These are phyloP conservation scores for Podospora pseudocomata DNA, from an alignment of 495 filamentous ascomycete genomes.

Conservation along the genomic window DNA sequence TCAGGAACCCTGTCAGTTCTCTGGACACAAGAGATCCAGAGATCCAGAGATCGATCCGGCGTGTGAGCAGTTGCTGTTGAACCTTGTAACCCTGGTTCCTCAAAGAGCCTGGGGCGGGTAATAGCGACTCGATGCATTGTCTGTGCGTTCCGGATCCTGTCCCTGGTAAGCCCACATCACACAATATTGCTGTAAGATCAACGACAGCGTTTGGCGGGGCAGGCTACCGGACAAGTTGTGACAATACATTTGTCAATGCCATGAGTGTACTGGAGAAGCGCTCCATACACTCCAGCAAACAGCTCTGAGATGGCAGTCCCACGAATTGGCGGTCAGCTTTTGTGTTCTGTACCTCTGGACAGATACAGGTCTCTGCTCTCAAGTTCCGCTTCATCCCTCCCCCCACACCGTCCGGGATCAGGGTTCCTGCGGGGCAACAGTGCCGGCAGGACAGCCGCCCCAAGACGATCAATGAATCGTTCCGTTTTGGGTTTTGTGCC, in stretches of 20 bases:
- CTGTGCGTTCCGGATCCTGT: slow-evolving; percentile 32
- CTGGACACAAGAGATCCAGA: not conserved
- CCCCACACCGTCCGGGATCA: slow-evolving; percentile 30
- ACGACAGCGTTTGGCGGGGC: slow-evolving; percentile 26
- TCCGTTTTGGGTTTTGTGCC: slow-evolving; percentile 15
- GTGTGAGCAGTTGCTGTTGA: slow-evolving; percentile 8
- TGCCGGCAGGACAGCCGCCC: slow-evolving; percentile 3
- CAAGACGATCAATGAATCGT: slow-evolving; percentile 35
- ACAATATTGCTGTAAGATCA: slow-evolving; percentile 24
- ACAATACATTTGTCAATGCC: slow-evolving; percentile 24
- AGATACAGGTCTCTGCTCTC: slow-evolving; percentile 5
- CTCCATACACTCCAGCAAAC: not conserved
- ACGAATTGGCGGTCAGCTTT: slow-evolving; percentile 40
- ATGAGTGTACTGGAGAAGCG: too few species aligned
- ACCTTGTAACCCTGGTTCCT: not conserved
- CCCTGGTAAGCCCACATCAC: slow-evolving; percentile 24
- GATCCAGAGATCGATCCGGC: not conserved
- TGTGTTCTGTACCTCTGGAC: not conserved
- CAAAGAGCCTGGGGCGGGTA: slow-evolving; percentile 4
- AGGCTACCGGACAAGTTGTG: slow-evolving; percentile 23
- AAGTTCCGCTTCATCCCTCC: slow-evolving; percentile 16
- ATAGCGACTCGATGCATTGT: slow-evolving; percentile 19
- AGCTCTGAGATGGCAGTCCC: not conserved
- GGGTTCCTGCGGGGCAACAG: slow-evolving; percentile 23
- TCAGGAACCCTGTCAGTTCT: not conserved